Base-by-base conservation (phyloP, 192 early-diverging fungal genomes). In the Entophlyctis helioformis region DNA sequence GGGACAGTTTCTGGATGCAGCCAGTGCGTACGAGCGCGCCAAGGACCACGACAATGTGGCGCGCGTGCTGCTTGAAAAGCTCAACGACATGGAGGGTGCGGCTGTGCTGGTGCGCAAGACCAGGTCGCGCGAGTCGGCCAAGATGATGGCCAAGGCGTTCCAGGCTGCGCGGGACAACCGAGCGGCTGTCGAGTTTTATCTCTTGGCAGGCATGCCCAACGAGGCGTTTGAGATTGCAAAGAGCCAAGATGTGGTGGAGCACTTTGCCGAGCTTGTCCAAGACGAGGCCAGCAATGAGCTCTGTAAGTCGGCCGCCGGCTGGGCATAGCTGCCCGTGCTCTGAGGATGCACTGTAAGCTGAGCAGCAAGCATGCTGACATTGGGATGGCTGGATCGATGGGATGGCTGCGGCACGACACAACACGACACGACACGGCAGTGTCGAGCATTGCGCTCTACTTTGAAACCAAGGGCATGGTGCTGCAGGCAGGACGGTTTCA, bases 151-250 rank as follows among this genome's bases (percentile, higher is more conserved):
- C 39, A 66, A 62, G 33, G 67, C 69, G 20, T 76, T 76, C 54
- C 57, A 60, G 22, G 35, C 53, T 0, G 36, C 57, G 32, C 67
- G 49, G 19, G 66, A 71, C 52, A 73, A 68, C 39, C 46, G 62
- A 37, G 51, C 64, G 10, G 71, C 71, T n/a, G 57, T 76, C 2
- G 73, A 76, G 50, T 76, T 76, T 45, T 72, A 49, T 48, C 43
- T 74, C 12, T 54, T 74, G 42, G 71, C 73, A 2, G 73, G 68
- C 12, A 75, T 76, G 71, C 46, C 41, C 11, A 54, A 67, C 24
- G 71, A 76, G 46, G 73, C 73, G 4, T 76, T 76, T 50, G 64
- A 70, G 52, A 52, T 76, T 13, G 73, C 73, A 9, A 61, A 67
- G 33, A 62, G 76, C 32, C 65, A 62, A 21, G 67, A 74, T 44